phyloP scores from a whole-genome alignment of 2,329 filamentous ascomycete species.

The Stagonosporopsis rhizophila region DNA sequence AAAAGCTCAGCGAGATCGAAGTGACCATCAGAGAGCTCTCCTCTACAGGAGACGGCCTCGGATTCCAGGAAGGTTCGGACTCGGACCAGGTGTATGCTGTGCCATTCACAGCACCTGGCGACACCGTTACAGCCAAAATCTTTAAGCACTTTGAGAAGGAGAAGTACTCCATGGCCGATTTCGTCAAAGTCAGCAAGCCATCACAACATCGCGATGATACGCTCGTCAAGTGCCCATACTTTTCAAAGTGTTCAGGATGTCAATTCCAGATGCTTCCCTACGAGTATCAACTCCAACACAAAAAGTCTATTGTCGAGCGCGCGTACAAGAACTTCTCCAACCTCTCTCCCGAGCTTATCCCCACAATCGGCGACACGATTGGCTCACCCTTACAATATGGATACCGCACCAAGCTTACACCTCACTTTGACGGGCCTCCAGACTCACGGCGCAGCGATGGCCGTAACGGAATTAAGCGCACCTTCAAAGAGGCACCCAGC shows the following conservation, averaged over 20 bases:
- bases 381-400: constrained; percentile 89
- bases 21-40: constrained; percentile 83
- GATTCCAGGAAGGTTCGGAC: constrained; percentile 68
- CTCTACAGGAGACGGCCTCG: constrained; percentile 91
- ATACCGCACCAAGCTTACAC: constrained; percentile 96
- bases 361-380: constrained; percentile 81
- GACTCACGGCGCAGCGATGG: constrained; percentile 56
- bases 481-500: constrained; percentile 71
- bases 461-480: constrained; percentile 60
- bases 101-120: constrained; percentile 87
- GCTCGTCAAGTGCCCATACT: constrained; percentile 84
- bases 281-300: constrained; percentile 81
- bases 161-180: constrained; percentile 79
- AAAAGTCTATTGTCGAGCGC: constrained; percentile 85
- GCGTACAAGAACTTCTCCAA: constrained; percentile 92
- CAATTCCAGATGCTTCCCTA: constrained; percentile 98
- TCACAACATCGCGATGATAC: constrained; percentile 78
- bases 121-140: constrained; percentile 79
- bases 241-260: constrained; percentile 83
- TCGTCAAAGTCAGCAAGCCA: constrained; percentile 76
- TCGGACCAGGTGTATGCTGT: constrained; percentile 79
- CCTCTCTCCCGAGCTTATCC: constrained; percentile 76
- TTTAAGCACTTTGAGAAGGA: constrained; percentile 72
- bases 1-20: constrained; percentile 76
- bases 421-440: constrained; percentile 87